Evolutionary conservation across 495 filamentous ascomycete genomes (phyloP).

Genomic region (Venustampulla echinocandica): DNA sequence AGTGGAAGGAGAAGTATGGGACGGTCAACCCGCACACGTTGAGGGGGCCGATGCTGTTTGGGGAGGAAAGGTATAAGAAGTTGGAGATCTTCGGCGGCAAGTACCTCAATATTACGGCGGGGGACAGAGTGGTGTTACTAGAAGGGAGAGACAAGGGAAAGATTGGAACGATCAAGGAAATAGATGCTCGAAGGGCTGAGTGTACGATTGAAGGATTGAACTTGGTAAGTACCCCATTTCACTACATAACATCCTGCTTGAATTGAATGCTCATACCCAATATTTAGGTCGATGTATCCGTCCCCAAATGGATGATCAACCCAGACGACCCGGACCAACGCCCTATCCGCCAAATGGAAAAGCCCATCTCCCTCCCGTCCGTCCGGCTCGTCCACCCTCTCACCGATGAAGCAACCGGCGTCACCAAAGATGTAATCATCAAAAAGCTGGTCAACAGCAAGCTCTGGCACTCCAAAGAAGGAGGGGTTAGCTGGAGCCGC

Average conservation of each 20-base stretch:
- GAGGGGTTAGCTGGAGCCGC: constrained; percentile 33
- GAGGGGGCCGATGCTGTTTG: constrained; percentile 9
- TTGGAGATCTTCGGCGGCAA: constrained; percentile 33
- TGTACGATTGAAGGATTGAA: constrained; percentile 57
- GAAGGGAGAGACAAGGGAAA: constrained; percentile 71
- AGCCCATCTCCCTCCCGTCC: constrained; percentile 54
- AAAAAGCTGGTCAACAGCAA: constrained; percentile 47
- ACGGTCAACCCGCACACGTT: constrained; percentile 9
- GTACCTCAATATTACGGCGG: constrained; percentile 53
- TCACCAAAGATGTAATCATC: constrained; percentile 63
- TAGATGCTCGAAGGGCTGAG: constrained; percentile 48
- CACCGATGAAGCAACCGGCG: constrained; percentile 50
- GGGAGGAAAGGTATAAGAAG: constrained; percentile 30
- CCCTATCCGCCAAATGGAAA: constrained; percentile 35
- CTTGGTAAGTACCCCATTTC: constrained; percentile 44
- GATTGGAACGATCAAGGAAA: constrained; percentile 58
- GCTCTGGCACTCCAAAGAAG: constrained; percentile 25
- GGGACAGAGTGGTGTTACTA: constrained; percentile 71
- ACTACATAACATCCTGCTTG: background rate
- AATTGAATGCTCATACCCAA: background rate
- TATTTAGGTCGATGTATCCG: constrained; percentile 44
- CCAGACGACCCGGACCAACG: constrained; percentile 29
- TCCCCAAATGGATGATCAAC: constrained; percentile 45
- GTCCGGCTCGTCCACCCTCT: constrained; percentile 77
- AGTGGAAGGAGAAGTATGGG: constrained; percentile 18